phyloP scores from a whole-genome alignment of 2,329 filamentous ascomycete species.

The Calonectria fujianensis region DNA sequence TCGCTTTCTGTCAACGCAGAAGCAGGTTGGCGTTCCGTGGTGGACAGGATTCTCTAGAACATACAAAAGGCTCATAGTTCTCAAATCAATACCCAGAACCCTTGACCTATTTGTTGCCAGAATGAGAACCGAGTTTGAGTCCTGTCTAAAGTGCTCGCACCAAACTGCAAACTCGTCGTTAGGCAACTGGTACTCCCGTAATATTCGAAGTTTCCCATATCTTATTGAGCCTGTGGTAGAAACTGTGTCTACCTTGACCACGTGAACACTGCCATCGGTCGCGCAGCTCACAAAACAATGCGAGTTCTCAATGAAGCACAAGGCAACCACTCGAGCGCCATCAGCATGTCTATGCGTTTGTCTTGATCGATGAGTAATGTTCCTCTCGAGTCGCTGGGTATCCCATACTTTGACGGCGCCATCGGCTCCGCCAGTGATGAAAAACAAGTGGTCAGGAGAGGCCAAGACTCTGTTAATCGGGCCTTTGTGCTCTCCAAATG shows the following conservation, averaged over 20 bases:
- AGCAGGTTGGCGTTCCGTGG: slow-evolving; percentile 93
- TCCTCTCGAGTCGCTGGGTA: slow-evolving; percentile 89
- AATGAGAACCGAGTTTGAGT: slow-evolving; percentile 87
- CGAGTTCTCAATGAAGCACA: slow-evolving; percentile 95
- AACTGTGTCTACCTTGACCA: slow-evolving; percentile 84
- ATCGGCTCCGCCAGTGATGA: slow-evolving; percentile 94
- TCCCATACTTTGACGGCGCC: slow-evolving; percentile 96
- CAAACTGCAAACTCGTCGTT: slow-evolving; percentile 87
- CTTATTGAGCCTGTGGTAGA: slow-evolving; percentile 73
- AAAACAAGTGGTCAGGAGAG: slow-evolving; percentile 94
- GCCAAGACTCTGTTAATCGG: slow-evolving; percentile 88
- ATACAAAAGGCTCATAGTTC: slow-evolving; percentile 89
- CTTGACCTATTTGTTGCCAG: slow-evolving; percentile 91
- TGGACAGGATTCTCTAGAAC: slow-evolving; percentile 90
- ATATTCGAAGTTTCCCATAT: slow-evolving; percentile 84
- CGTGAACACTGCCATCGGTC: slow-evolving; percentile 91
- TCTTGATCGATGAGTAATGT: slow-evolving; percentile 89
- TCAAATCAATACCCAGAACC: slow-evolving; percentile 88
- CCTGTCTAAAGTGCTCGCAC: slow-evolving; percentile 92
- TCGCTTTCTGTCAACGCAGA: slow-evolving; percentile 88
- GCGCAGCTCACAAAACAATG: slow-evolving; percentile 95
- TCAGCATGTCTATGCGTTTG: slow-evolving; percentile 87
- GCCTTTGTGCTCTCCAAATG: slow-evolving; percentile 90
- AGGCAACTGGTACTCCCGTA: slow-evolving; percentile 88
- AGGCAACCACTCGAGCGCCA: slow-evolving; percentile 83